These are phyloP conservation scores for Carex cristatella DNA, from an alignment of 176 grass and related monocot genomes.

Conservation along the genomic window DNA sequence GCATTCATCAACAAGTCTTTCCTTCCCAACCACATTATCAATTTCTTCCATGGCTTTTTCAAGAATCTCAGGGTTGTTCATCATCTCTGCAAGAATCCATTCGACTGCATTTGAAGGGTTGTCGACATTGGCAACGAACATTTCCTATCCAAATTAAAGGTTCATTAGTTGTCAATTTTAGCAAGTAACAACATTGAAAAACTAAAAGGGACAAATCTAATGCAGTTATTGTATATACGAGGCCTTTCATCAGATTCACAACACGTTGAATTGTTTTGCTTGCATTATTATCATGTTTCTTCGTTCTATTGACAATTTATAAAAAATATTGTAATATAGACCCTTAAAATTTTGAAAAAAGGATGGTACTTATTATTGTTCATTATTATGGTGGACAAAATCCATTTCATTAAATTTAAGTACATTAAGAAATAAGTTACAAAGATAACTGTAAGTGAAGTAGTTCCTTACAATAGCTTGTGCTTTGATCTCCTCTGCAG, in stretches of 20 bases:
- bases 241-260: too few species aligned
- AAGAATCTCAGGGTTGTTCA: constrained; percentile 18
- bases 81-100: constrained; percentile 31
- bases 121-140: constrained; percentile 9
- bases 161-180: neutral
- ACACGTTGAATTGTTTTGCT: neutral
- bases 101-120: constrained; percentile 32
- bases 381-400: too few species aligned
- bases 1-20: constrained; percentile 17
- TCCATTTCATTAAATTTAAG: neutral
- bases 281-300: neutral
- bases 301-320: too few species aligned
- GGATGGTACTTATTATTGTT: too few species aligned
- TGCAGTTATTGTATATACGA: neutral
- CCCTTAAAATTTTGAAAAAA: too few species aligned
- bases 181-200: neutral
- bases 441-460: neutral
- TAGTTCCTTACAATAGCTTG: constrained; percentile 1
- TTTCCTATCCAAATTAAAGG: neutral
- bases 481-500: constrained; percentile 21
- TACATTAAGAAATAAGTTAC: neutral
- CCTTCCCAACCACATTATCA: constrained; percentile 18
- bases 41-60: constrained; percentile 29
- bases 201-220: neutral
- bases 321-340: too few species aligned